Conservation (phyloP, 1,284 basidiomycete genomes). For the Anthracocystis panici-leucophaei region DNA sequence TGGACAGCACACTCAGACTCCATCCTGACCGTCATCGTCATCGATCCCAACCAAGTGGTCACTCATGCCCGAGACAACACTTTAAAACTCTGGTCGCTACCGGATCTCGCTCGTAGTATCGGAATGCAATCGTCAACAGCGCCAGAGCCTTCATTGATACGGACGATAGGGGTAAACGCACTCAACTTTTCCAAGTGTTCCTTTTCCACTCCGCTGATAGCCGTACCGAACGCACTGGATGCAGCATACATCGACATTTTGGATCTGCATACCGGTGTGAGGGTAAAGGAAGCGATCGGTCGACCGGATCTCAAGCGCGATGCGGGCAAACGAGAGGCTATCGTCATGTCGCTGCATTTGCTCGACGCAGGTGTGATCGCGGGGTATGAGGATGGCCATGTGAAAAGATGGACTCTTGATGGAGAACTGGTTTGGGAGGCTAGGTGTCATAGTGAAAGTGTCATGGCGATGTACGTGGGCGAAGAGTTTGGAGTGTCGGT, state of each 20-base stretch:
- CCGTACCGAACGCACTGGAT: constrained; percentile 86
- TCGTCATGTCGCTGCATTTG: constrained; percentile 86
- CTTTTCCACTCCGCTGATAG: constrained; percentile 74
- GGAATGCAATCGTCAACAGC: not conserved
- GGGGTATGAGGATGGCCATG: constrained; percentile 84
- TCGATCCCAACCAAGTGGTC: constrained; percentile 75
- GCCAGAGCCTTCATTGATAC: constrained; percentile 57
- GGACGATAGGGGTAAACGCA: constrained; percentile 85
- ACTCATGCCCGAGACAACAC: constrained; percentile 92
- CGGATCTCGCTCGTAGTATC: not conserved
- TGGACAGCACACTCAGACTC: constrained; percentile 85
- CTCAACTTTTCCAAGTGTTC: constrained; percentile 88
- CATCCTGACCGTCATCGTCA: constrained; percentile 81
- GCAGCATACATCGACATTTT: constrained; percentile 88
- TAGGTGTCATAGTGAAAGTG: constrained; percentile 31
- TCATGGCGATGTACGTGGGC: constrained; percentile 29
- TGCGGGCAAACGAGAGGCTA: constrained; percentile 69
- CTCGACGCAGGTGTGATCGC: constrained; percentile 73
- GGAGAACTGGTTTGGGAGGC: constrained; percentile 14
- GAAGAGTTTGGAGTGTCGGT: constrained; percentile 23
- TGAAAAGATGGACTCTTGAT: constrained; percentile 66
- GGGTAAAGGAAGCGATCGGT: constrained; percentile 81
- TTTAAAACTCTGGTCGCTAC: constrained; percentile 76
- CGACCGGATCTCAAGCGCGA: constrained; percentile 22
- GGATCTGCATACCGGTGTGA: constrained; percentile 75